Evolutionary conservation across 2,329 filamentous ascomycete species (phyloP), one percentile per base, ranked within the genome.

Genomic region (Aaosphaeria pasadenensis): DNA sequence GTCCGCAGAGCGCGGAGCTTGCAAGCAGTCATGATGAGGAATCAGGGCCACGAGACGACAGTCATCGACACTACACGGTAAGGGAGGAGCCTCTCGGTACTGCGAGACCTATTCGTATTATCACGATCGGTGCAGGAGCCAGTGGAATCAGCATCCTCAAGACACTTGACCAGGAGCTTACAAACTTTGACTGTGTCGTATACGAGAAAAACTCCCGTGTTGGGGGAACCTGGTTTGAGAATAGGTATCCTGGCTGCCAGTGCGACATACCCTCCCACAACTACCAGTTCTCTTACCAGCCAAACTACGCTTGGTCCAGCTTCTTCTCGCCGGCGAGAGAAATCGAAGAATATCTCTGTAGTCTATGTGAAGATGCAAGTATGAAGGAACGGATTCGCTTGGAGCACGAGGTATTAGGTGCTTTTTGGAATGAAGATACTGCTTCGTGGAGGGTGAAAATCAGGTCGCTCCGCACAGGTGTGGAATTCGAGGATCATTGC

Each of bases 161-260:
- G 65, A 78, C 79, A 57, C 59, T 78, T 6, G 70, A 71, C 48
- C 66, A 65, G 29, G 68, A 71, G 31, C 75, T 79, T 45, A 55
- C 57, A 7, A 73, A 77, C 50, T 76, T 70, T 58, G 64, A 54
- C 7, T 58, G 69, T 44, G 60, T 60, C 6, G 60, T 78, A 3
- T 79, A 75, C 50, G 77, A 80, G 54, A 78, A 78, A 59, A 78
- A 78, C 50, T 45, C 63, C 1, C 71, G 73, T 38, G 62, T 79
- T 1, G 66, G 69, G 2, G 78, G 78, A 5, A 80, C 78, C 3
- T 81, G 77, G 78, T 77, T 63, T 39, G 77, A 80, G 57, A 81
- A 81, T 59, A 64, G 66, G 51, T 72, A 72, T 52, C 69, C 70
- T n/a, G 68, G 69, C 45, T 76, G 74, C 57, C 74, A 72, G 4